A percentile compares a stretch with the other conserved stretches of the same genome.
These are phyloP conservation scores for Sporothrix schenckii DNA, from an alignment of 2,329 filamentous ascomycete genomes.

Conservation along the genomic window DNA sequence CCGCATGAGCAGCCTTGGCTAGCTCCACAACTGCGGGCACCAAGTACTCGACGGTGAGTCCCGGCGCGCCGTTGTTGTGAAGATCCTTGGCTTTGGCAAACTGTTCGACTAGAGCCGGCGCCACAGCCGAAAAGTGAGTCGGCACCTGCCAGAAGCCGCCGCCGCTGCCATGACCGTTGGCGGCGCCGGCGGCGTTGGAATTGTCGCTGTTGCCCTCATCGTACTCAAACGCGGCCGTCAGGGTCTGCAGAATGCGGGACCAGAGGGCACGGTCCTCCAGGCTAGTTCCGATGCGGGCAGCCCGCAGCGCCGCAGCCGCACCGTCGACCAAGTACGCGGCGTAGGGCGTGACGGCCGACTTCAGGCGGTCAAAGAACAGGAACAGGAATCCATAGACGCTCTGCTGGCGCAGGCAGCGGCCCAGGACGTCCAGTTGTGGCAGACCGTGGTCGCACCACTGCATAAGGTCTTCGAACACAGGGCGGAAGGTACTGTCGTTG, in stretches of 20 bases:
- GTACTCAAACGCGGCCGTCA: constrained; percentile 77
- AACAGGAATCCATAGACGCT: constrained; percentile 81
- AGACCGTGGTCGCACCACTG: constrained; percentile 72
- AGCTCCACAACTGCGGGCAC: constrained; percentile 79
- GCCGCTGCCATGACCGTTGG: not conserved
- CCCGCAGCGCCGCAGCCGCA: constrained; percentile 64
- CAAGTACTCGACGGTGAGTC: constrained; percentile 54
- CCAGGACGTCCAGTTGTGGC: constrained; percentile 62
- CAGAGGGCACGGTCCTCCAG: constrained; percentile 64
- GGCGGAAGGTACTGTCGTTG: constrained; percentile 90
- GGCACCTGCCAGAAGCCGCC: constrained; percentile 83
- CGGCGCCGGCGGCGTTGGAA: not conserved
- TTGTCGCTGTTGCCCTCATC: constrained; percentile 72
- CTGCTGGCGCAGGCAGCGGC: constrained; percentile 65
- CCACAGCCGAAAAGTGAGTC: constrained; percentile 76
- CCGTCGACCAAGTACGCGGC: constrained; percentile 81
- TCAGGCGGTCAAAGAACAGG: constrained; percentile 80
- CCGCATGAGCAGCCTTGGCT: constrained; percentile 76
- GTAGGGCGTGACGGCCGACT: constrained; percentile 93
- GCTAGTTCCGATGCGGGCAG: constrained; percentile 49
- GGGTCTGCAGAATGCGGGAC: constrained; percentile 68
- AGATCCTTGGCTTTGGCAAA: constrained; percentile 52
- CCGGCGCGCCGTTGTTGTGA: constrained; percentile 38
- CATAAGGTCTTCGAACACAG: constrained; percentile 82
- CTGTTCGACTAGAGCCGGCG: constrained; percentile 69